phyloP scores from a whole-genome alignment of 345 rosid genomes.

The Salix viminalis region DNA sequence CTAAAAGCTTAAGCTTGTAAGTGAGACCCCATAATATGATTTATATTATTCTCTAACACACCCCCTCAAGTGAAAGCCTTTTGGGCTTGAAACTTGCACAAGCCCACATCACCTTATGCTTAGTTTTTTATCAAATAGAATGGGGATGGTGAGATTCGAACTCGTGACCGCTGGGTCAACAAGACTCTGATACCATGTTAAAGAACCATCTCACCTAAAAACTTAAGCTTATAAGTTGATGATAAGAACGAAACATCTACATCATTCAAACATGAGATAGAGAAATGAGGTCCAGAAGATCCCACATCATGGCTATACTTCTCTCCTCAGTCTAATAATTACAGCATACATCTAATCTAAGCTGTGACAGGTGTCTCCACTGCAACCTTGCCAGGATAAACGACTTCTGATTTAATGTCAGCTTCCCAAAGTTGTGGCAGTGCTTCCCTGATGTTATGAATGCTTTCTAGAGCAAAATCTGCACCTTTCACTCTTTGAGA shows the following conservation, averaged over 20 bases:
- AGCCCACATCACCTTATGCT: no score
- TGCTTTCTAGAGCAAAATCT: conserved; percentile 73
- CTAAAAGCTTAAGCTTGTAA: no score
- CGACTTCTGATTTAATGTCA: conserved; percentile 48
- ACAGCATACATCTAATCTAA: conserved; percentile 19
- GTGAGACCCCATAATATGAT: no score
- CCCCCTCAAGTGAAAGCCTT: no score
- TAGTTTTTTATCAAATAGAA: no score
- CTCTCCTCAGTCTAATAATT: not conserved
- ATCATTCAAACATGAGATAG: conserved; percentile 14
- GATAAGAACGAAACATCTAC: conserved; percentile 24
- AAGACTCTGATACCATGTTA: no score
- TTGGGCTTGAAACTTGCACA: no score
- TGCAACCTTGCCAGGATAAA: conserved; percentile 44
- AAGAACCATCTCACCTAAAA: no score
- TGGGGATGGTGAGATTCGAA: no score
- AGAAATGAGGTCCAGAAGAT: conserved; percentile 11
- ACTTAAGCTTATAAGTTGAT: no score
- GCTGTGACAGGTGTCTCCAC: conserved; percentile 83
- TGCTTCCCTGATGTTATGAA: conserved; percentile 78
- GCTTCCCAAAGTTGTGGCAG: conserved; percentile 67
- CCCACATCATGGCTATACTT: not conserved
- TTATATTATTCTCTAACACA: no score
- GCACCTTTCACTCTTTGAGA: conserved; percentile 60
- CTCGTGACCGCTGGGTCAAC: no score